A percentile compares a stretch with the other conserved stretches of the same genome.
Conservation (phyloP, 2,329 filamentous ascomycete species). For the Sarocladiaceae sp. region DNA sequence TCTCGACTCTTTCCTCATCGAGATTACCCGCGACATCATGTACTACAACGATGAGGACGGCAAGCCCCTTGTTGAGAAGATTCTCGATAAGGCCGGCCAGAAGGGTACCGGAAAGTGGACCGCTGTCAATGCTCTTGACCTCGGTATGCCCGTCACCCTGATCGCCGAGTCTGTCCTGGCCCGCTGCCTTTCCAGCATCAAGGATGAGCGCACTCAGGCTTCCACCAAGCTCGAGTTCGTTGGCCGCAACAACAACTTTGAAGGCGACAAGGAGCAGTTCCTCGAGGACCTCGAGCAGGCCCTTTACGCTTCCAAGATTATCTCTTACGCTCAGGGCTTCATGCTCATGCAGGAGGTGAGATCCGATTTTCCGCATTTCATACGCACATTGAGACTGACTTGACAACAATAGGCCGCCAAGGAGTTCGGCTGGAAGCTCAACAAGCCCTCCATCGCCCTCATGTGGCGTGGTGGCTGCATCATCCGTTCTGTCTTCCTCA, state of each 20-base stretch:
- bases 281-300: slow-evolving; percentile 97
- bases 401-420: slow-evolving; percentile 67
- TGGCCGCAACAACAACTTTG: slow-evolving; percentile 74
- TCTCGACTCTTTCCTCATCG: slow-evolving; percentile 97
- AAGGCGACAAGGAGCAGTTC: slow-evolving; percentile 89
- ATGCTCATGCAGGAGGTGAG: slow-evolving; percentile 98
- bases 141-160: slow-evolving; percentile 96
- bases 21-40: slow-evolving; percentile 98
- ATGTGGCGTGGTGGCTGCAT: slow-evolving; percentile 99
- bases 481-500: slow-evolving; percentile 99
- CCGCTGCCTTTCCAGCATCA: slow-evolving; percentile 90
- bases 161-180: slow-evolving; percentile 97
- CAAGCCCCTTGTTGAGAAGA: slow-evolving; percentile 92
- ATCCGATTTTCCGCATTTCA: too few relatives aligned
- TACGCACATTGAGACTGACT: background rate
- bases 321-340: slow-evolving; percentile 99
- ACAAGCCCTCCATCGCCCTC: slow-evolving; percentile 99
- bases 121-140: slow-evolving; percentile 96
- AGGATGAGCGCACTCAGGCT: slow-evolving; percentile 85
- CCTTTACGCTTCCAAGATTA: slow-evolving; percentile 99
- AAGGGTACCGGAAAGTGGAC: slow-evolving; percentile 99
- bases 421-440: slow-evolving; percentile 97
- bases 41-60: slow-evolving; percentile 97
- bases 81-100: slow-evolving; percentile 95
- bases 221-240: slow-evolving; percentile 69